These are phyloP conservation scores for Lagerstroemia speciosa DNA, from an alignment of 345 rosid genomes.

Conservation along the genomic window DNA sequence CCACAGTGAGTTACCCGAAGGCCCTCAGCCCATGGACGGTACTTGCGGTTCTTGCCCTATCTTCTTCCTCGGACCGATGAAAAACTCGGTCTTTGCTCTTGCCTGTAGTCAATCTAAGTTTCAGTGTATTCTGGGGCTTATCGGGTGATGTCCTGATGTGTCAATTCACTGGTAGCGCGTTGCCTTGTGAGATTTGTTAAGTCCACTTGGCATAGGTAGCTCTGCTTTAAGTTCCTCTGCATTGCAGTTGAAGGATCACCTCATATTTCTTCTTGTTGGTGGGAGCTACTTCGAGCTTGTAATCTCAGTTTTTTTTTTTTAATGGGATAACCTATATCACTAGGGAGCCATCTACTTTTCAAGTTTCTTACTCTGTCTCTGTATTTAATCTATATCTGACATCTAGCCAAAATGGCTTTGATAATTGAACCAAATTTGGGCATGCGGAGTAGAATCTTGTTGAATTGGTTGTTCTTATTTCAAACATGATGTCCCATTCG, in stretches of 20 bases:
- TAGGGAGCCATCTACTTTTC: background rate
- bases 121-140: background rate
- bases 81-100: background rate
- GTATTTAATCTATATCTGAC: background rate
- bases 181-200: background rate
- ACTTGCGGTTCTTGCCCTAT: background rate
- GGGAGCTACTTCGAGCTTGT: background rate
- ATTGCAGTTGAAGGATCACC: background rate
- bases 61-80: background rate
- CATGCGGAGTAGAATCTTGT: background rate
- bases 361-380: background rate
- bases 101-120: background rate
- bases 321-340: background rate
- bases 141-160: background rate
- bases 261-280: background rate
- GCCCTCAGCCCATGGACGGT: conserved; percentile 66
- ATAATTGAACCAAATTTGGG: background rate
- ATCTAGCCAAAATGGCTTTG: background rate
- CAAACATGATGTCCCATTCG: background rate
- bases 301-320: background rate
- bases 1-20: conserved; percentile 38
- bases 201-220: background rate
- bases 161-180: background rate
- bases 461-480: background rate
- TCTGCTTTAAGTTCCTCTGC: background rate